phyloP scores from a whole-genome alignment of 2,329 filamentous ascomycete genomes.

The Calonectria crousiana region DNA sequence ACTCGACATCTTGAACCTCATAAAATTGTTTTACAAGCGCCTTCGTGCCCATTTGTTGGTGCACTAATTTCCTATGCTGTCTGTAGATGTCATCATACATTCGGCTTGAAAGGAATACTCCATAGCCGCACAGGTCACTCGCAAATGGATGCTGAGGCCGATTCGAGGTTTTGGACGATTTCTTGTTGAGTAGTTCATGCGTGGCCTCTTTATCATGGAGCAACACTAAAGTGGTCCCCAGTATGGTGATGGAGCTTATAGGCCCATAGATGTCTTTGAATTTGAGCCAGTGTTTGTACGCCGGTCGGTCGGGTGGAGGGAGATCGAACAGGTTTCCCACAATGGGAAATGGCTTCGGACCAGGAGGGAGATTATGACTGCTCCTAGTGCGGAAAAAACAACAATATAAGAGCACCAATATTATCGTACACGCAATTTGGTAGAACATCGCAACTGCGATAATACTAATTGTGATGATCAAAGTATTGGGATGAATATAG shows the following conservation, averaged over 20 bases:
- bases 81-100: slow-evolving; percentile 36
- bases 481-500: no score
- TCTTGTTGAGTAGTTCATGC: slow-evolving; percentile 52
- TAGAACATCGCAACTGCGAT: no score
- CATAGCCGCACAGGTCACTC: slow-evolving; percentile 42
- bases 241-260: slow-evolving; percentile 54
- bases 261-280: slow-evolving; percentile 54
- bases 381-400: not conserved
- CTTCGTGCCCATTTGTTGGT: slow-evolving; percentile 46
- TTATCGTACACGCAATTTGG: no score
- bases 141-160: slow-evolving; percentile 43
- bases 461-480: no score
- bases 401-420: not conserved
- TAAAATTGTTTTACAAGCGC: slow-evolving; percentile 29
- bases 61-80: slow-evolving; percentile 45
- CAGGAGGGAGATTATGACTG: slow-evolving; percentile 54
- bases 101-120: slow-evolving; percentile 23
- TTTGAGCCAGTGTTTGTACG: slow-evolving; percentile 56
- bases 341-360: slow-evolving; percentile 60
- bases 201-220: slow-evolving; percentile 52
- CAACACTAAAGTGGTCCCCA: slow-evolving; percentile 56
- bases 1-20: slow-evolving; percentile 44
- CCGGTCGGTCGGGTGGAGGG: slow-evolving; percentile 50
- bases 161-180: slow-evolving; percentile 47
- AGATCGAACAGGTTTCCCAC: slow-evolving; percentile 64